Evolutionary conservation across 2,329 filamentous ascomycete species (phyloP).

Genomic region (Talaromyces verruculosus): DNA sequence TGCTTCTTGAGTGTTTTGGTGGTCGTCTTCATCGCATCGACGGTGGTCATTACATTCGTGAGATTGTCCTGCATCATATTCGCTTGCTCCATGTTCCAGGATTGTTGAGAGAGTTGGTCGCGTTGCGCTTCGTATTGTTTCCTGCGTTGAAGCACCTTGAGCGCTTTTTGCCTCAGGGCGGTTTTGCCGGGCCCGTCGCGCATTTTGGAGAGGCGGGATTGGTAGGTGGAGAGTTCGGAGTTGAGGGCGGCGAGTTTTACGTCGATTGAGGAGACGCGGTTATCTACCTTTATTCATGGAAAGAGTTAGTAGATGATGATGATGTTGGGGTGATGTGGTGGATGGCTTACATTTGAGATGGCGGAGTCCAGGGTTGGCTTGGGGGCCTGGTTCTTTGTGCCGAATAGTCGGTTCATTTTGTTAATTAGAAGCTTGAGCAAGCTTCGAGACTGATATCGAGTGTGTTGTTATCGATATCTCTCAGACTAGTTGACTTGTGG

Average conservation of each 20-base stretch:
- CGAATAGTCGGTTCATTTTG: constrained; percentile 92
- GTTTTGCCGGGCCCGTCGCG: constrained; percentile 92
- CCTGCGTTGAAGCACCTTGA: constrained; percentile 88
- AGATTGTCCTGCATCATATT: constrained; percentile 98
- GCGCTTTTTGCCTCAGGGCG: constrained; percentile 88
- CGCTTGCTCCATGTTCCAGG: constrained; percentile 99
- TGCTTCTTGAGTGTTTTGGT: constrained; percentile 90
- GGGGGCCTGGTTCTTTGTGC: constrained; percentile 78
- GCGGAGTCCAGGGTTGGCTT: constrained; percentile 85
- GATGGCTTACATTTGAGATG: constrained; percentile 67
- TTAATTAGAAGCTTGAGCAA: background rate
- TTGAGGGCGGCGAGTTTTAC: constrained; percentile 93
- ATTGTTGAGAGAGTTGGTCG: constrained; percentile 88
- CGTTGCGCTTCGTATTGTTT: constrained; percentile 94
- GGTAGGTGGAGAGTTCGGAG: constrained; percentile 83
- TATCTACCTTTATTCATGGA: constrained; percentile 62
- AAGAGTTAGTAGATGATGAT: background rate
- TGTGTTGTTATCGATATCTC: background rate
- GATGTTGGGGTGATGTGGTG: background rate
- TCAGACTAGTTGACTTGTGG: background rate
- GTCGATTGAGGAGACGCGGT: constrained; percentile 80
- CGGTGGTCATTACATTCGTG: constrained; percentile 97
- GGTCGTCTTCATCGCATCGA: constrained; percentile 95
- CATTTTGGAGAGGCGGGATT: constrained; percentile 85
- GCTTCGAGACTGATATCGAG: background rate